These are phyloP conservation scores for Trametes cinnabarina DNA, from an alignment of 768 basidiomycete genomes.

Conservation along the genomic window DNA sequence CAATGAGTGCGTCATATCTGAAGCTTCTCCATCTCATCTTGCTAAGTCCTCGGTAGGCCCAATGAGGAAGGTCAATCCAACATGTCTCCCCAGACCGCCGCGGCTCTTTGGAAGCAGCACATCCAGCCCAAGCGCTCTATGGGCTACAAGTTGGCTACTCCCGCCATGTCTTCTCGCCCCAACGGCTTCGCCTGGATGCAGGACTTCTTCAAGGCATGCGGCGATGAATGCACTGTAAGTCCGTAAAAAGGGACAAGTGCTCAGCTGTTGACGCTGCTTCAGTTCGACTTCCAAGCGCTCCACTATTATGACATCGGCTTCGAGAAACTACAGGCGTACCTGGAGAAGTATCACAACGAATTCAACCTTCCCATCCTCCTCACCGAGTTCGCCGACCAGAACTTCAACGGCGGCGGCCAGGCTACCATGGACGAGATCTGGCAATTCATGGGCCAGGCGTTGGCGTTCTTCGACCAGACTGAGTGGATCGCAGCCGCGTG, in stretches of 20 bases:
- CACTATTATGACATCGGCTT: slow-evolving; percentile 68
- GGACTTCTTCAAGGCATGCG: slow-evolving; percentile 53
- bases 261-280: not conserved
- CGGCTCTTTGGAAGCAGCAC: slow-evolving; percentile 56
- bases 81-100: slow-evolving; percentile 50
- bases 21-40: slow-evolving; percentile 24
- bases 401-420: slow-evolving; percentile 49
- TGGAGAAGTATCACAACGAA: slow-evolving; percentile 43
- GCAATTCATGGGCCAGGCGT: slow-evolving; percentile 46
- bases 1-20: slow-evolving; percentile 66
- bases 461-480: slow-evolving; percentile 45
- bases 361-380: slow-evolving; percentile 50
- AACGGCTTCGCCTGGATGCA: slow-evolving; percentile 64
- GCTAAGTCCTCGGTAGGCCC: slow-evolving; percentile 47
- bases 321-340: slow-evolving; percentile 50
- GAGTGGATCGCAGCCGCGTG: slow-evolving; percentile 43
- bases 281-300: slow-evolving; percentile 57
- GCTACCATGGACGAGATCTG: slow-evolving; percentile 41
- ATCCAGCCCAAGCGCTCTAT: slow-evolving; percentile 53
- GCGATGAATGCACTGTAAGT: slow-evolving; percentile 34
- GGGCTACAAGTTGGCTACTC: slow-evolving; percentile 61
- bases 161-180: slow-evolving; percentile 64
- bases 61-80: slow-evolving; percentile 63
- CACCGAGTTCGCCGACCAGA: slow-evolving; percentile 72
- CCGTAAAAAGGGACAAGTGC: not conserved